Conservation (phyloP, 306 rosid genomes). For the Hippophae rhamnoides region DNA sequence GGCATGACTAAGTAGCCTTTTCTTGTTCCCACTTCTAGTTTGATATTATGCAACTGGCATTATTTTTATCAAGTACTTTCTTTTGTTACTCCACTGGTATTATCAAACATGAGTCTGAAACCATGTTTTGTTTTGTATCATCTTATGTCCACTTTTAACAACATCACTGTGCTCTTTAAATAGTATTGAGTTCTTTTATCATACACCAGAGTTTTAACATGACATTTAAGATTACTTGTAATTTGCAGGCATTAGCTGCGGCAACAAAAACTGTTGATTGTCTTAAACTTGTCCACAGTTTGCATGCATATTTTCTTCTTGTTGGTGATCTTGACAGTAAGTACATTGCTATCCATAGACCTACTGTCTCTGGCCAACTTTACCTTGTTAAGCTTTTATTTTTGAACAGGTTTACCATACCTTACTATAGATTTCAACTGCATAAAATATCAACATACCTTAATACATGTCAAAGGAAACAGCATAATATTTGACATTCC, state of each 20-base stretch:
- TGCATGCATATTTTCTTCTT: constrained; percentile 85
- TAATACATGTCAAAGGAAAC: too few species aligned
- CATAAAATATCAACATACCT: too few species aligned
- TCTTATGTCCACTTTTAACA: background rate
- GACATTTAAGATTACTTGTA: constrained; percentile 8
- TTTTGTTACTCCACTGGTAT: background rate
- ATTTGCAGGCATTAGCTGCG: constrained; percentile 85
- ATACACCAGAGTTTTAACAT: background rate
- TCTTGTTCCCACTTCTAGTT: background rate
- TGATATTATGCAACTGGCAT: too few species aligned
- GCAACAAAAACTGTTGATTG: constrained; percentile 93
- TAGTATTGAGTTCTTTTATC: too few species aligned
- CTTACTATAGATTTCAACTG: too few species aligned
- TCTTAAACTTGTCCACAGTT: constrained; percentile 76
- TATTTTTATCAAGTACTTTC: background rate
- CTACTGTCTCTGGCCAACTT: background rate
- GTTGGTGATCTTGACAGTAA: constrained; percentile 75
- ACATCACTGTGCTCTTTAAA: background rate
- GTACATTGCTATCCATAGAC: constrained; percentile 24
- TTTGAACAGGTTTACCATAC: too few species aligned
- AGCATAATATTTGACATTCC: background rate
- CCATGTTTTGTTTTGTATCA: too few species aligned
- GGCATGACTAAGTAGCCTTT: constrained; percentile 35
- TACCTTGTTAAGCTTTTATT: too few species aligned
- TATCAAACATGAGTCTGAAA: background rate